phyloP scores from a whole-genome alignment of 2,329 filamentous ascomycete species.

The Aureobasidium sp. region DNA sequence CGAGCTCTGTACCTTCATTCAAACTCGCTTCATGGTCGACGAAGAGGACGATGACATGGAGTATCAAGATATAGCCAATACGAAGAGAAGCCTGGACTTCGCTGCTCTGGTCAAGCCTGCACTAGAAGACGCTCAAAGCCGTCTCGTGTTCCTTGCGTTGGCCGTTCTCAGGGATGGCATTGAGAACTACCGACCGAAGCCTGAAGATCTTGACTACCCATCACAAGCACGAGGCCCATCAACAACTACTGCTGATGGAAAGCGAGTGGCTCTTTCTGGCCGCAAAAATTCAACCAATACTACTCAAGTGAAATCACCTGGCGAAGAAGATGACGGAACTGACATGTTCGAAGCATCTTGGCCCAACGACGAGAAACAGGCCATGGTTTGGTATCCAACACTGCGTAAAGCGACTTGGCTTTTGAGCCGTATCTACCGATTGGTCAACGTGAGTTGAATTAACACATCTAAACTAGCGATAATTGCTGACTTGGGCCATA shows the following conservation, averaged over 20 bases:
- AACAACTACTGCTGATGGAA: slow-evolving; percentile 23
- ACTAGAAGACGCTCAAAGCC: slow-evolving; percentile 60
- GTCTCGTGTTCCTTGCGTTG: slow-evolving; percentile 59
- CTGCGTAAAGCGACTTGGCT: slow-evolving; percentile 61
- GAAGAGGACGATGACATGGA: slow-evolving; percentile 41
- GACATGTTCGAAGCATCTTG: slow-evolving; percentile 40
- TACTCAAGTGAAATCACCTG: slow-evolving; percentile 42
- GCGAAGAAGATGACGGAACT: slow-evolving; percentile 45
- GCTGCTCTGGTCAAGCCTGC: slow-evolving; percentile 55
- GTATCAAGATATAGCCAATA: slow-evolving; percentile 43
- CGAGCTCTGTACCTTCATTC: slow-evolving; percentile 58
- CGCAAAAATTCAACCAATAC: slow-evolving; percentile 34
- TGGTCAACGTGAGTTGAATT: slow-evolving; percentile 52
- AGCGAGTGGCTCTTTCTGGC: slow-evolving; percentile 45
- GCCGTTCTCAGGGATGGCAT: slow-evolving; percentile 59
- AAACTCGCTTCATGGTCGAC: slow-evolving; percentile 56
- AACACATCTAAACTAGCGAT: slow-evolving; percentile 7
- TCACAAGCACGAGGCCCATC: slow-evolving; percentile 28
- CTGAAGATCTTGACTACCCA: slow-evolving; percentile 60
- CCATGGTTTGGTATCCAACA: slow-evolving; percentile 58
- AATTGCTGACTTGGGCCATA: slow-evolving; percentile 26
- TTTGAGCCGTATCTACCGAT: slow-evolving; percentile 60
- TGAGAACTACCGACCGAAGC: slow-evolving; percentile 57
- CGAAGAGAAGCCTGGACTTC: slow-evolving; percentile 47
- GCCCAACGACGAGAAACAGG: slow-evolving; percentile 37